Base-by-base conservation (phyloP, 257 asterid genomes). In the Plectranthus barbatus region DNA sequence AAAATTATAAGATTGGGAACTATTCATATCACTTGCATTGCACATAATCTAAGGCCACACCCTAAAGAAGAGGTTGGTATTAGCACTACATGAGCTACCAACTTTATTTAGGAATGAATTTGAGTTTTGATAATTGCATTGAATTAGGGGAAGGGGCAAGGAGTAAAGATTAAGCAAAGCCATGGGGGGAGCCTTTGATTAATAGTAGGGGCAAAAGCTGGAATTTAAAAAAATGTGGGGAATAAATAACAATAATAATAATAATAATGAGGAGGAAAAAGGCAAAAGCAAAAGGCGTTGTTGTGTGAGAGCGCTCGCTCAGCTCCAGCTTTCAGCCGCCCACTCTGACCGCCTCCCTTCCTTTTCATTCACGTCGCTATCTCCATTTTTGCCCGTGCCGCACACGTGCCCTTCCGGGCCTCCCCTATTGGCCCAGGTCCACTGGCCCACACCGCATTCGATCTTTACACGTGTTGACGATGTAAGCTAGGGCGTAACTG, bases 321-420 rank as follows among this genome's bases (percentile, higher is more conserved):
- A 60, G 62, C 49, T 56, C 64, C 80, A 61, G 69, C 77, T 56
- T 60, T 50, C 19, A 67, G 75, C 81, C 78, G 73, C 78, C 77
- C 75, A 61, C 60, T 58, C 72, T 72, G 81, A 76, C 81, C 77
- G 72, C 66, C 70, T 37, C 48, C 72, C 49, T 7, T 44, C 56
- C 34, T 36, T 56, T 56, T 21, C 59, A 2, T 17, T 37, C 70
- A 69, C 15, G 24, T 64, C 67, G 56, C 79, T 51, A 24, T 59
- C 66, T 2, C 63, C 62, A 51, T 67, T 46, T 31, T 26, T n/a
- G 39, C 66, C 58, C 58, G 73, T 65, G 62, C 4, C 4, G 3
- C 47, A 4, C 74, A 75, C 76, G 80, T 37, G 69, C 64, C 11
- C 4, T 0, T 31, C 51, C 50, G 49, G 36, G 56, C 4, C 18